Evolutionary conservation across 495 filamentous ascomycete genomes (phyloP).

Genomic region (Tricharina praecox): DNA sequence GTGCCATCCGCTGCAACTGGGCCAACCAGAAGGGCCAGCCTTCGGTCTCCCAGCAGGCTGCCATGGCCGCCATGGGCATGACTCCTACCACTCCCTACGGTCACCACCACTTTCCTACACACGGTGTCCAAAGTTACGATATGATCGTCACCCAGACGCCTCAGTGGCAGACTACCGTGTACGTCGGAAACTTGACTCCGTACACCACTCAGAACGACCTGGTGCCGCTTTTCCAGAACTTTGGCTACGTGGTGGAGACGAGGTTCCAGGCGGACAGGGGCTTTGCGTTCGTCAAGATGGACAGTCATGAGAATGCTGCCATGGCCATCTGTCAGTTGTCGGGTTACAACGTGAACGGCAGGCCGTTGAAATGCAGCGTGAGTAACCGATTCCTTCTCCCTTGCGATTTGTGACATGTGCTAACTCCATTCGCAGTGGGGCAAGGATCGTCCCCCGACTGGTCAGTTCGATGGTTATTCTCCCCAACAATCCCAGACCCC

Average conservation of each 20-base stretch:
- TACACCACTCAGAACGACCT: slow-evolving; percentile 95
- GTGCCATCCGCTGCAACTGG: slow-evolving; percentile 99
- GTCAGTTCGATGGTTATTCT: slow-evolving; percentile 67
- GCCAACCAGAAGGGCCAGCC: slow-evolving; percentile 99
- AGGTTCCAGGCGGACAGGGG: slow-evolving; percentile 96
- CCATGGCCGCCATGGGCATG: slow-evolving; percentile 96
- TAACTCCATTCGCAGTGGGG: slow-evolving; percentile 57
- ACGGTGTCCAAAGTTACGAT: slow-evolving; percentile 90
- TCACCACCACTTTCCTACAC: slow-evolving; percentile 94
- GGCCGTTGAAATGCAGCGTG: slow-evolving; percentile 96
- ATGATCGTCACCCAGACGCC: slow-evolving; percentile 97
- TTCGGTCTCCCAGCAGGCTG: slow-evolving; percentile 91
- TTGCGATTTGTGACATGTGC: slow-evolving; percentile 7
- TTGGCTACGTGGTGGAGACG: slow-evolving; percentile 91
- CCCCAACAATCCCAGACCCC: slow-evolving; percentile 58
- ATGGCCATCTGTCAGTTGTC: slow-evolving; percentile 97
- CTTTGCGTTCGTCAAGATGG: slow-evolving; percentile 99
- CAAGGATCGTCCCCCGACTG: slow-evolving; percentile 88
- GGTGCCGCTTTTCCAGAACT: slow-evolving; percentile 93
- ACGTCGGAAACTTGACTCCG: slow-evolving; percentile 93
- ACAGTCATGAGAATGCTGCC: slow-evolving; percentile 91
- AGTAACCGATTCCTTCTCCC: slow-evolving; percentile 30
- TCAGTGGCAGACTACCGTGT: slow-evolving; percentile 96
- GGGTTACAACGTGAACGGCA: slow-evolving; percentile 92
- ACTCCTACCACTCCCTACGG: slow-evolving; percentile 92